Base-by-base conservation (phyloP, 306 rosid genomes). In the Fragaria nilgerrensis region DNA sequence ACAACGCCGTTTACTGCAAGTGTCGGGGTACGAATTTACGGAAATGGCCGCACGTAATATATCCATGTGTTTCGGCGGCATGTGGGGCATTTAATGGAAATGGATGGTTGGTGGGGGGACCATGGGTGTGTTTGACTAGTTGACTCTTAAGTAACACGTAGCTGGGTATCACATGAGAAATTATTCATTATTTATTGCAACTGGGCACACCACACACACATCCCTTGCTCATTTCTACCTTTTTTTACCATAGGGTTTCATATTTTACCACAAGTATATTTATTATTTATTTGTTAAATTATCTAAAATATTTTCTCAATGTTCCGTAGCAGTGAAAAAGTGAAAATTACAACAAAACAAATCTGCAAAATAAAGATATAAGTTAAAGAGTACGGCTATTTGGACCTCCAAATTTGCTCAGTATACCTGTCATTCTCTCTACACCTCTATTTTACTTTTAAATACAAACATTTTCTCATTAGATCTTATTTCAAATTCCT, bases 121-220 rank as follows among this genome's bases (percentile, higher is more conserved):
- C 27, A 71, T 9, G 19, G 3, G 22, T 25, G 17, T 71, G 75
- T 71, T 71, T 71, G 75, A 71, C 62, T 50, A 32, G 3, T 27
- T 29, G 75, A 50, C 59, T 70, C 34, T 45, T 69, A 0, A 68
- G 73, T 17, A 1, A 34, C 39, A 32, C 39, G 16, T 0, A 29
- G 68, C 68, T 62, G 41, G 53, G 75, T 11, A 19, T 71, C 45
- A 71, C 75, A 49, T 49, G 75, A 48, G 5, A 27, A 27, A 9
- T 50, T 47, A 49, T 9, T 23, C 39, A 29, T 70, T 29, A 9
- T 29, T 69, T 70, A 10, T 45, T 66, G 49, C 49, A 22, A 68
- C 5, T 47, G 13, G 43, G 19, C 29, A 22, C 9, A 52, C 27
- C 11, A n/a, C 29, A 56, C 27, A 23, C 62, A 20, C 15, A 3